Evolutionary conservation across 345 rosid genomes (phyloP).

Genomic region (Lumnitzera racemosa): DNA sequence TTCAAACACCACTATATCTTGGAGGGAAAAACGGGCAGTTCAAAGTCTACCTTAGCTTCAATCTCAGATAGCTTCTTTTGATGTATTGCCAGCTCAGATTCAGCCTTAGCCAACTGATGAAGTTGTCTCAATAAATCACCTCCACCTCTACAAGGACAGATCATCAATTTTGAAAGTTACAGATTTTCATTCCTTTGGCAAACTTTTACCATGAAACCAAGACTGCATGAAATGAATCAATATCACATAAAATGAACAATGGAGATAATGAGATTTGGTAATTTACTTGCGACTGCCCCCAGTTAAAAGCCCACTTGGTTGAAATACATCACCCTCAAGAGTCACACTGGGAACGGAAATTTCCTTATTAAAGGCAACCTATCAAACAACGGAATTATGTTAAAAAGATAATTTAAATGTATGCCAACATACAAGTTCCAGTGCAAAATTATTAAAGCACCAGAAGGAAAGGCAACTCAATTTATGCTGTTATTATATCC

Average conservation of each 20-base stretch:
- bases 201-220: too few relatives aligned
- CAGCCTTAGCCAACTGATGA: constrained; percentile 78
- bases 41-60: constrained; percentile 60
- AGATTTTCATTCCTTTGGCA: neutral
- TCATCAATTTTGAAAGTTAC: neutral
- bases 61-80: constrained; percentile 62
- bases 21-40: neutral
- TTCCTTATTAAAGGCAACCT: constrained; percentile 82
- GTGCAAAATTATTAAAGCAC: neutral
- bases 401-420: neutral
- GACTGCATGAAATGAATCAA: too few relatives aligned
- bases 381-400: constrained; percentile 10
- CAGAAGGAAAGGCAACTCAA: neutral
- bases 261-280: neutral
- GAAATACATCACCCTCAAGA: constrained; percentile 90
- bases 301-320: constrained; percentile 93
- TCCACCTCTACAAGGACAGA: constrained; percentile 53
- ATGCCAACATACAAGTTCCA: neutral
- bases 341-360: constrained; percentile 79
- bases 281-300: constrained; percentile 94
- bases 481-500: neutral
- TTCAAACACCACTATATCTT: neutral
- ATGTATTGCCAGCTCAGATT: constrained; percentile 56
- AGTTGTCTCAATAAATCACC: constrained; percentile 76
- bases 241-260: neutral